A percentile compares a stretch with the other conserved stretches of the same genome.
phyloP scores from a whole-genome alignment of 805 yeast species.

The Vanderwaltozyma yarrowii region DNA sequence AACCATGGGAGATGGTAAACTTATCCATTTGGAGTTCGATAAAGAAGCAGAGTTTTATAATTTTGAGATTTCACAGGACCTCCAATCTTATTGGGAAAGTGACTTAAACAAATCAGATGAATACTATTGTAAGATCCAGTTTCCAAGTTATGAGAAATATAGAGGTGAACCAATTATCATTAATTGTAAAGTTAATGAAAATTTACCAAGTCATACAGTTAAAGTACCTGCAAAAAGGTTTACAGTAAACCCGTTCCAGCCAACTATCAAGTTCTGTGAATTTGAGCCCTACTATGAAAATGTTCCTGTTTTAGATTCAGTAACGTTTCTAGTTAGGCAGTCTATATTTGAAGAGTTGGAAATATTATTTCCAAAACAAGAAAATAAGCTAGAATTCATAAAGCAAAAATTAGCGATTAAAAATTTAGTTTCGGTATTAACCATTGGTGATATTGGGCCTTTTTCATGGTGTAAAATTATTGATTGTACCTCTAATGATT shows the following conservation, averaged over 20 bases:
- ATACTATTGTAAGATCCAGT: neutral
- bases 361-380: slow-evolving; percentile 4
- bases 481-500: slow-evolving; percentile 11
- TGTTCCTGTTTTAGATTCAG: slow-evolving; percentile 8
- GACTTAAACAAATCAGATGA: neutral
- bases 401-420: slow-evolving; percentile 14
- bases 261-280: slow-evolving; percentile 11
- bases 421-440: slow-evolving; percentile 9
- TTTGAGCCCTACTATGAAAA: slow-evolving; percentile 5
- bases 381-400: slow-evolving; percentile 14
- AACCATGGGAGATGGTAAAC: neutral
- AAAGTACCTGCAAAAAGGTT: slow-evolving; percentile 4
- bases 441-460: slow-evolving; percentile 7
- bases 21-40: neutral
- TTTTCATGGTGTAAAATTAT: slow-evolving; percentile 14
- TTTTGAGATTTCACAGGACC: neutral
- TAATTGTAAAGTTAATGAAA: slow-evolving; percentile 6
- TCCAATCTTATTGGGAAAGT: neutral
- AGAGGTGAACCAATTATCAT: neutral
- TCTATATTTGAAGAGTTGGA: slow-evolving; percentile 16
- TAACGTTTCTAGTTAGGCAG: slow-evolving; percentile 10
- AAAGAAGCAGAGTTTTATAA: neutral
- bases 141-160: neutral
- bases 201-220: slow-evolving; percentile 8
- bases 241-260: neutral